Evolutionary conservation across 805 yeast species (phyloP).

Genomic region (Starmerella cellae): DNA sequence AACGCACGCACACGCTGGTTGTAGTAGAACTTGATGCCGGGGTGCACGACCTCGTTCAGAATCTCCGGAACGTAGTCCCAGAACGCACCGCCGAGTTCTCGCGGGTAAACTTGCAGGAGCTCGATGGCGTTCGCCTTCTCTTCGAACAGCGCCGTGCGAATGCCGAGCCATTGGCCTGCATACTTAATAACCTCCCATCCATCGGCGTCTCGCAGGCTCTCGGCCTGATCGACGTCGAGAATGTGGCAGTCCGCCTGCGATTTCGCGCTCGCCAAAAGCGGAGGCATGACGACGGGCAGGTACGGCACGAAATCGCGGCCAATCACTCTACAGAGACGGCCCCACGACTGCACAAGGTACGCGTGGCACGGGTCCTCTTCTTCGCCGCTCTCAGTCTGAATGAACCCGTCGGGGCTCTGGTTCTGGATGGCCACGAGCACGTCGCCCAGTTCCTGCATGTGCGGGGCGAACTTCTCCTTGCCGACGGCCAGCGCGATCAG

Average conservation of each 20-base stretch:
- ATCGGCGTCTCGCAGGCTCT: conserved; percentile 68
- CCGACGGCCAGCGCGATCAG: conserved; percentile 93
- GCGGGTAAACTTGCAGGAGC: conserved; percentile 68
- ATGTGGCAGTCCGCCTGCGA: conserved; percentile 81
- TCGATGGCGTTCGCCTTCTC: conserved; percentile 91
- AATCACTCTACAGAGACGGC: conserved; percentile 73
- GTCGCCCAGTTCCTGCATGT: conserved; percentile 59
- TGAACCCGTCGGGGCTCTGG: conserved; percentile 14
- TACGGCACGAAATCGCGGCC: conserved; percentile 79
- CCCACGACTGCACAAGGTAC: conserved; percentile 91
- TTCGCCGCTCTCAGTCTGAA: conserved; percentile 18
- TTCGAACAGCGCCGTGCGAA: conserved; percentile 86
- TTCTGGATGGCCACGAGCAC: conserved; percentile 59
- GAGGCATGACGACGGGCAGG: conserved; percentile 75
- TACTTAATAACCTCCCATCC: conserved; percentile 92
- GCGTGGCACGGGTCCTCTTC: conserved; percentile 82
- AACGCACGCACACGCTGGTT: conserved; percentile 90
- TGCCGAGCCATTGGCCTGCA: conserved; percentile 85
- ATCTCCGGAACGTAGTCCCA: conserved; percentile 71
- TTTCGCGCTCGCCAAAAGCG: conserved; percentile 72
- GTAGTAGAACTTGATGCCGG: conserved; percentile 78
- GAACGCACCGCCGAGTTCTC: conserved; percentile 67
- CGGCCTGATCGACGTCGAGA: conserved; percentile 76
- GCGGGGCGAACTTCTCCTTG: conserved; percentile 67
- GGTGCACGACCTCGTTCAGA: conserved; percentile 64